phyloP scores from a whole-genome alignment of 148 eudicot genomes.

The Silene latifolia region DNA sequence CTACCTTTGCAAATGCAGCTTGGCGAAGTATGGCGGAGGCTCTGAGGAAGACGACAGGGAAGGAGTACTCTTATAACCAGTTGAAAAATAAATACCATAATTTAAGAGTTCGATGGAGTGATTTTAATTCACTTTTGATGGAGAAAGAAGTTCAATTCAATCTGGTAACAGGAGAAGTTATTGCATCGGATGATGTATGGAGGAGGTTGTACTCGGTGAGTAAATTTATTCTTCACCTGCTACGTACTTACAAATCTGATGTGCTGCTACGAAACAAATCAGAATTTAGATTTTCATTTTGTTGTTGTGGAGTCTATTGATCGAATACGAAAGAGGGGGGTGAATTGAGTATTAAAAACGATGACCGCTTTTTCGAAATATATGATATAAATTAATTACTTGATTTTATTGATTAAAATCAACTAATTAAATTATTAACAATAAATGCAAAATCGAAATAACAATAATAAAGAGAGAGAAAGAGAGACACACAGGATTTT shows the following conservation, averaged over 20 bases:
- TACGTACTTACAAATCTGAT: neutral
- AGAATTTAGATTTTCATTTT: neutral
- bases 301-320: no score
- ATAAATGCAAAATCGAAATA: no score
- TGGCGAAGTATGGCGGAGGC: conserved; percentile 28
- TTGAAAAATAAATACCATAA: conserved; percentile 36
- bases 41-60: conserved; percentile 25
- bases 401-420: no score
- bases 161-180: conserved; percentile 30
- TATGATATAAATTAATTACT: no score
- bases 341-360: no score
- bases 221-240: neutral
- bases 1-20: conserved; percentile 34
- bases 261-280: neutral
- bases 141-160: conserved; percentile 30
- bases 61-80: conserved; percentile 29
- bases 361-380: no score
- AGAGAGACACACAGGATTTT: no score
- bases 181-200: conserved; percentile 35
- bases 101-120: conserved; percentile 34
- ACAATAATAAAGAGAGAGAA: no score
- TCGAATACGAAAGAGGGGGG: no score
- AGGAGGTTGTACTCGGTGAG: conserved; percentile 26
- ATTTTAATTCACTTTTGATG: conserved; percentile 26
- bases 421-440: no score